Percentiles rank a stretch among this genome's conserved stretches.
These are phyloP conservation scores for Kwoniella sp. DNA, from an alignment of 768 basidiomycete genomes.

Conservation along the genomic window DNA sequence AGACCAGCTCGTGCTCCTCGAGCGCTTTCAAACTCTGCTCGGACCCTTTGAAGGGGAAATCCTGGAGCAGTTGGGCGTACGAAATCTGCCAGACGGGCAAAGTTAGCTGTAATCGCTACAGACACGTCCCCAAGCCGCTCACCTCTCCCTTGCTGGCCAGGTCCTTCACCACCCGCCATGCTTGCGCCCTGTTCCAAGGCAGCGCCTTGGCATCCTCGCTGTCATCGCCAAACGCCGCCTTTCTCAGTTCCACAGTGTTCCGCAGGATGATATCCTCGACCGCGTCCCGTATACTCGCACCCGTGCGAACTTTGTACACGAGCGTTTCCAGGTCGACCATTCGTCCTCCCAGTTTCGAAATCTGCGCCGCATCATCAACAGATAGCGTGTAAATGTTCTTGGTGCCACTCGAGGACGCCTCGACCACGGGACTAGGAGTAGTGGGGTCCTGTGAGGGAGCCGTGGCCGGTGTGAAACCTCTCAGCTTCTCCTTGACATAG, in stretches of 20 bases:
- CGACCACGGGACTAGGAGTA: background rate
- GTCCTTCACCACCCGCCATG: constrained; percentile 72
- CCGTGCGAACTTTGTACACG: constrained; percentile 76
- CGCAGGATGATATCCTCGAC: constrained; percentile 84
- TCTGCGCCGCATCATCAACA: constrained; percentile 56
- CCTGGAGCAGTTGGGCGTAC: constrained; percentile 74
- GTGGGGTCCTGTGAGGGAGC: background rate
- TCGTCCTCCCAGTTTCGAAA: constrained; percentile 80
- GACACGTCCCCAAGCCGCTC: constrained; percentile 2
- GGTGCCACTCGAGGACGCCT: background rate
- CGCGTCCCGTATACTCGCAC: constrained; percentile 68
- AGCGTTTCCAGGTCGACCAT: constrained; percentile 60
- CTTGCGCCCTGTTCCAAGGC: constrained; percentile 81
- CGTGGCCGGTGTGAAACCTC: constrained; percentile 48
- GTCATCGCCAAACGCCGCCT: constrained; percentile 91
- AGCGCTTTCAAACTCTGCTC: constrained; percentile 72
- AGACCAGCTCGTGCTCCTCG: constrained; percentile 79
- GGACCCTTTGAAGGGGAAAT: constrained; percentile 88
- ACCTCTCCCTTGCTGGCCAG: constrained; percentile 62
- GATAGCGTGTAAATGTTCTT: constrained; percentile 54
- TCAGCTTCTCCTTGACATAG: constrained; percentile 75
- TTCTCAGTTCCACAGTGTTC: constrained; percentile 75
- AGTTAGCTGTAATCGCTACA: background rate
- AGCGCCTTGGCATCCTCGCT: constrained; percentile 76
- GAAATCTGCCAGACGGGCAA: constrained; percentile 58